Evolutionary conservation across 345 rosid genomes (phyloP).

Genomic region (Crucihimalaya himalaica): DNA sequence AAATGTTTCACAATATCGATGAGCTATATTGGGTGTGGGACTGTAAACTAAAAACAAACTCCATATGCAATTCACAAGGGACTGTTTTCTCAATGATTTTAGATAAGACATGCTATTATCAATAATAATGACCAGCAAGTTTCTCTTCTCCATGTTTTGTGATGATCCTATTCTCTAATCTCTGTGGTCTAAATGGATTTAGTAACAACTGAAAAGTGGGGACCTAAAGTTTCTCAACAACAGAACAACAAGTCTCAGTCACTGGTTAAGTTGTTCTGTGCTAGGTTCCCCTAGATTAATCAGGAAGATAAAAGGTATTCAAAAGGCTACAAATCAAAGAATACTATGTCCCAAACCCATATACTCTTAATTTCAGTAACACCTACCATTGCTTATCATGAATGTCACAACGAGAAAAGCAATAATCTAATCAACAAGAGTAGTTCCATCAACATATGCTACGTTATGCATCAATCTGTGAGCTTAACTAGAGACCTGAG

Average conservation of each 20-base stretch:
- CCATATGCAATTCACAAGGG: slow-evolving; percentile 24
- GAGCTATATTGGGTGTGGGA: background rate
- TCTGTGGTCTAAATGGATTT: slow-evolving; percentile 7
- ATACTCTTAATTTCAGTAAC: too few relatives aligned
- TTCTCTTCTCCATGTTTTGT: slow-evolving; percentile 28
- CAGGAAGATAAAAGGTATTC: background rate
- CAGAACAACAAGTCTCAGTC: slow-evolving; percentile 17
- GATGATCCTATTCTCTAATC: slow-evolving; percentile 7
- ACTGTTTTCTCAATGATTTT: slow-evolving; percentile 23
- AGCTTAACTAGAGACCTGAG: background rate
- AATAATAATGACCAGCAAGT: slow-evolving; percentile 1
- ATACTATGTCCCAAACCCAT: background rate
- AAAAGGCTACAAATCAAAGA: background rate
- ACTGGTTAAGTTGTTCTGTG: background rate
- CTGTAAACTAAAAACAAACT: slow-evolving; percentile 8
- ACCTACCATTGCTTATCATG: too few relatives aligned
- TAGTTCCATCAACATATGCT: background rate
- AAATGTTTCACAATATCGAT: background rate
- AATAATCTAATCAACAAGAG: background rate
- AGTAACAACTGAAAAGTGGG: slow-evolving; percentile 1
- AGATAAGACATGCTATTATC: slow-evolving; percentile 13
- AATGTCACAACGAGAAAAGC: background rate
- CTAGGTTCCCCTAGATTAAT: too few relatives aligned
- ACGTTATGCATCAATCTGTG: background rate
- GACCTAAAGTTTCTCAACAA: slow-evolving; percentile 31